Evolutionary conservation across 352 stramenopile species (phyloP).

Genomic region (Aphanomyces astaci): DNA sequence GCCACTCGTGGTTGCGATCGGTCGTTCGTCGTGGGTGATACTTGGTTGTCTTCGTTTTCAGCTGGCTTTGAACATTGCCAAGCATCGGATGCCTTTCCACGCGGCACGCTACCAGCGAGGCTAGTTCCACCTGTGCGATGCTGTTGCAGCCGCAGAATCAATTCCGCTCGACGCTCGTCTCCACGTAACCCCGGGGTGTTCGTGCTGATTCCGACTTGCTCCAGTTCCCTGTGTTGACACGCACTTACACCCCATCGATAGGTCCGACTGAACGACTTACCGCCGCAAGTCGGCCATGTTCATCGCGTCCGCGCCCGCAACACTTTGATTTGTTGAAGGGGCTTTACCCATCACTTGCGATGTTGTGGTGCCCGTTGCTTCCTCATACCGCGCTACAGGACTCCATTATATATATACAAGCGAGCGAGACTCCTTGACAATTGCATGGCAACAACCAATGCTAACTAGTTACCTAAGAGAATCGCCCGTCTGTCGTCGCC

Average conservation of each 20-base stretch:
- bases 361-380: not conserved
- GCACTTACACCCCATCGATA: too few relatives aligned
- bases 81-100: not conserved
- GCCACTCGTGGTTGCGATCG: not conserved
- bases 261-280: too few relatives aligned
- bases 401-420: too few relatives aligned
- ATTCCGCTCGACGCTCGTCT: not conserved
- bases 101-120: too few relatives aligned
- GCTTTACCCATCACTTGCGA: too few relatives aligned
- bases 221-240: conserved; percentile 1
- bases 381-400: conserved; percentile 7
- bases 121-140: too few relatives aligned
- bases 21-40: not conserved
- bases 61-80: not conserved
- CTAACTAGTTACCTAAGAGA: not conserved
- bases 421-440: not conserved
- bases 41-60: not conserved
- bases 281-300: conserved; percentile 9
- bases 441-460: not conserved
- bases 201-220: conserved; percentile 4
- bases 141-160: not conserved
- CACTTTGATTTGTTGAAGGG: not conserved
- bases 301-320: not conserved
- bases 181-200: conserved; percentile 3
- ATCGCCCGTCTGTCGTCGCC: conserved; percentile 10